Evolutionary conservation across 1,284 basidiomycete genomes (phyloP).

Genomic region (Pterula multifida): DNA sequence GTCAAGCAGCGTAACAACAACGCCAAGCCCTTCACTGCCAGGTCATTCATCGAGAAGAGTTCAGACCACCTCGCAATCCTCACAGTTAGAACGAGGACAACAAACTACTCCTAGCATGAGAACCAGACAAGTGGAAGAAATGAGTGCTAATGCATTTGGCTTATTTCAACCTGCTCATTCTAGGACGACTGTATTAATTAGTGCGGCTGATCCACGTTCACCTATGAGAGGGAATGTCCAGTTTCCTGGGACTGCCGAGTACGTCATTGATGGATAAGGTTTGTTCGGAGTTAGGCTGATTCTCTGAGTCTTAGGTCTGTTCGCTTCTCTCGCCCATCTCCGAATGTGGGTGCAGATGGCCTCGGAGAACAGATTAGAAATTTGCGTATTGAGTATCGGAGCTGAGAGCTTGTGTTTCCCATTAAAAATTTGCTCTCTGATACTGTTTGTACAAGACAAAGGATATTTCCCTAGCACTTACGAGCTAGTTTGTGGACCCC

Average conservation of each 20-base stretch:
- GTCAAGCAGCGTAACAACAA: too few relatives aligned
- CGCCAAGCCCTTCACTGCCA: too few relatives aligned
- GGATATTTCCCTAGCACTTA: too few relatives aligned
- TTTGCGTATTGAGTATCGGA: neutral
- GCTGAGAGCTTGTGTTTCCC: neutral
- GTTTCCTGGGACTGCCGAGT: neutral
- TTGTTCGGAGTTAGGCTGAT: too few relatives aligned
- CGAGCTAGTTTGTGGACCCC: neutral
- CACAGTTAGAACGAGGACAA: neutral
- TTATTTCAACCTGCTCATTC: slow-evolving; percentile 1
- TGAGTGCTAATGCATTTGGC: neutral
- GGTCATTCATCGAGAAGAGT: too few relatives aligned
- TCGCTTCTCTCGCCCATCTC: neutral
- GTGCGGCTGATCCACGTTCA: neutral
- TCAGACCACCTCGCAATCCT: too few relatives aligned
- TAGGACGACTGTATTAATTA: neutral
- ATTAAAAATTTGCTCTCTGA: too few relatives aligned
- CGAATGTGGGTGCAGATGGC: neutral
- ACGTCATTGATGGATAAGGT: too few relatives aligned
- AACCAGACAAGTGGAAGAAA: neutral
- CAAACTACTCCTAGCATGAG: neutral
- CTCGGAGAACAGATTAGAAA: neutral
- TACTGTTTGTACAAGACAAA: too few relatives aligned
- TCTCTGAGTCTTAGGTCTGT: neutral
- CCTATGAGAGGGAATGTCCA: neutral